Base-by-base conservation (phyloP, 192 early-diverging fungal species). In the Coemansia biformis region DNA sequence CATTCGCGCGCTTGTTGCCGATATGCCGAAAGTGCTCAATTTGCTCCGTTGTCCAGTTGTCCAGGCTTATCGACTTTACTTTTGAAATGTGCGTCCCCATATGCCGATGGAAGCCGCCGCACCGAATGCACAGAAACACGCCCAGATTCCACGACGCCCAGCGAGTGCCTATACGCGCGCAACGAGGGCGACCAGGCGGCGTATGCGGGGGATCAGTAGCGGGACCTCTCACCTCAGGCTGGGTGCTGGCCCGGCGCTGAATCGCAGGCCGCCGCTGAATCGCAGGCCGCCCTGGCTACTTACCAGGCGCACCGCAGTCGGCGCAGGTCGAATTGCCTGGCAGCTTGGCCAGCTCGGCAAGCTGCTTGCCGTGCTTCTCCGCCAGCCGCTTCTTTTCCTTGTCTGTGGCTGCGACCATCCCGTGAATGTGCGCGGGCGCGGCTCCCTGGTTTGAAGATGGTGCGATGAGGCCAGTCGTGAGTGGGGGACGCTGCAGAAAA, bases 81-180 rank as follows among this genome's bases (percentile, higher is more conserved):
- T 86, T 88, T 23, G 88, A 85, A 24, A 98, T 88, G 39, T 92
- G 89, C 0, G 90, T 93, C 30, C 91, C 91, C 55, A 94, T 75
- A 54, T 83, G 86, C 26, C 89, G 66, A 48, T 91, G 89, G 28
- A 88, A 58, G 29, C 87, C 80, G 38, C 77, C 85, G 68, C 95
- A 98, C 5, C 91, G 79, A 22, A 96, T 95, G 75, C 95, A 98
- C 30, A 98, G 59, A 54, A 98, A 95, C 32, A 92, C 75, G 5
- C 93, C 92, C 31, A 96, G 59, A 59, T 91, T 92, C 84, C 86
- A 87, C 3, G 89, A 92, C 24, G 87, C 82, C 87, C 87, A 91
- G 37, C 85, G 85, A 15, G 88, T 85, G n/a, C 81, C 87, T 90
- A 80, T 9, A 49, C 23, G 7, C n/a, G n/a, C n/a, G n/a, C n/a